These are phyloP conservation scores for Rhodotorula sp. DNA, from an alignment of 1,284 basidiomycete species.

Conservation along the genomic window DNA sequence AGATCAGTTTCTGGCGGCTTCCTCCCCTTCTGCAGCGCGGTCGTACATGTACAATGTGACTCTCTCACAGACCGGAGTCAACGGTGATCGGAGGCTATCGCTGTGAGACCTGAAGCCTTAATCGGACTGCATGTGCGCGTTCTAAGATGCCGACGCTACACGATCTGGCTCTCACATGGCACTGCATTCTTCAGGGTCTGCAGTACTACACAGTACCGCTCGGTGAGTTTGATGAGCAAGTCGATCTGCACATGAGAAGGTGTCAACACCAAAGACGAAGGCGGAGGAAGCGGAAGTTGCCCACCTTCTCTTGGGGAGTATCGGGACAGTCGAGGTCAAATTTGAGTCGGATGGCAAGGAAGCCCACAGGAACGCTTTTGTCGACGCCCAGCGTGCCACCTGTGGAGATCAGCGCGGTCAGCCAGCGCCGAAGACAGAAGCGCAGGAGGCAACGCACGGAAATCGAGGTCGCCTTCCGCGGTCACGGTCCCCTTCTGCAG, in stretches of 20 bases:
- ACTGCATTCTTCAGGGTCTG: conserved; percentile 19
- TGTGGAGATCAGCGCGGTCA: neutral
- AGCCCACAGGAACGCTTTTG: conserved; percentile 25
- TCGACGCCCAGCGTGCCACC: conserved; percentile 32
- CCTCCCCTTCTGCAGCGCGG: neutral
- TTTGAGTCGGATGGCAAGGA: conserved; percentile 24
- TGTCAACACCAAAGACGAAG: too few relatives aligned
- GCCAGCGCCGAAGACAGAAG: neutral
- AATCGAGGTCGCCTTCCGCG: conserved; percentile 25
- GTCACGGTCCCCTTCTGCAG: conserved; percentile 8
- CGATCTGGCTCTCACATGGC: neutral
- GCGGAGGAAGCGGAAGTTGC: neutral
- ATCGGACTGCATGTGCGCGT: neutral
- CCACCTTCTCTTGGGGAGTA: conserved; percentile 18
- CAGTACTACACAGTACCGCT: conserved; percentile 32
- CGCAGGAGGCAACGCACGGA: neutral
- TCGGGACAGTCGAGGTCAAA: conserved; percentile 31
- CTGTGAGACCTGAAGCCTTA: too few relatives aligned
- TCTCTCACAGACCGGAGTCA: too few relatives aligned
- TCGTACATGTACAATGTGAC: neutral
- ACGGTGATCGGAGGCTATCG: too few relatives aligned
- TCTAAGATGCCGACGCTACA: neutral
- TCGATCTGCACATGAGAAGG: conserved; percentile 10
- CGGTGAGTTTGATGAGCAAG: conserved; percentile 26
- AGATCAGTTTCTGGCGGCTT: neutral